Evolutionary conservation across 495 filamentous ascomycete species (phyloP).

Genomic region (Penicillium robsamsonii): DNA sequence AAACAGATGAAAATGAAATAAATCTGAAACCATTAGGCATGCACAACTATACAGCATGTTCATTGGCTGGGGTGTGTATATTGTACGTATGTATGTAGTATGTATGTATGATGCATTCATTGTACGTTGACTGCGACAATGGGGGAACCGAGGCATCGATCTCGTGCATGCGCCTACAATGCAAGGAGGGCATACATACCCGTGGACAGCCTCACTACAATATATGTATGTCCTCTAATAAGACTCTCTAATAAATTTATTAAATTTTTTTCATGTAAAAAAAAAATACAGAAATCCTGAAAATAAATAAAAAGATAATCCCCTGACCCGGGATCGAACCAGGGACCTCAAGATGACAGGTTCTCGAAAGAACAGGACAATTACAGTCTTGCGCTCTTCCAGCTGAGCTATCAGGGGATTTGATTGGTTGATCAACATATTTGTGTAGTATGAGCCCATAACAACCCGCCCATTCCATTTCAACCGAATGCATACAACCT

Average conservation of each 20-base stretch:
- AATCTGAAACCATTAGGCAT: too few species aligned
- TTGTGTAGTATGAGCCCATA: too few species aligned
- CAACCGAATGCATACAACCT: too few species aligned
- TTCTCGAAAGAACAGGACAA: neutral
- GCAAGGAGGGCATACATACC: neutral
- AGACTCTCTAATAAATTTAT: too few species aligned
- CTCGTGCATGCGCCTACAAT: neutral
- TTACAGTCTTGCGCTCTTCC: slow-evolving; percentile 20
- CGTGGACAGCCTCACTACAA: neutral
- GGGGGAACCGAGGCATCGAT: neutral
- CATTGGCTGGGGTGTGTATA: too few species aligned
- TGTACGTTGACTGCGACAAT: neutral
- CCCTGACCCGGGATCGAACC: slow-evolving; percentile 11
- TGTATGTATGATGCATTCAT: neutral
- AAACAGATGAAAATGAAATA: neutral
- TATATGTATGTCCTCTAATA: neutral
- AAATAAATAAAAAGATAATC: neutral
- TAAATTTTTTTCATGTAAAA: neutral
- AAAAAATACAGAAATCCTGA: neutral
- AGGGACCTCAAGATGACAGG: slow-evolving; percentile 6
- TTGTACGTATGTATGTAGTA: neutral
- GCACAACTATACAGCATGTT: too few species aligned
- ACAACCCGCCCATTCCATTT: too few species aligned
- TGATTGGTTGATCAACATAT: too few species aligned
- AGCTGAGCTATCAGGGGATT: slow-evolving; percentile 11